These are phyloP conservation scores for Rugonectria rugulosa DNA, from an alignment of 2,329 filamentous ascomycete genomes.

Conservation along the genomic window DNA sequence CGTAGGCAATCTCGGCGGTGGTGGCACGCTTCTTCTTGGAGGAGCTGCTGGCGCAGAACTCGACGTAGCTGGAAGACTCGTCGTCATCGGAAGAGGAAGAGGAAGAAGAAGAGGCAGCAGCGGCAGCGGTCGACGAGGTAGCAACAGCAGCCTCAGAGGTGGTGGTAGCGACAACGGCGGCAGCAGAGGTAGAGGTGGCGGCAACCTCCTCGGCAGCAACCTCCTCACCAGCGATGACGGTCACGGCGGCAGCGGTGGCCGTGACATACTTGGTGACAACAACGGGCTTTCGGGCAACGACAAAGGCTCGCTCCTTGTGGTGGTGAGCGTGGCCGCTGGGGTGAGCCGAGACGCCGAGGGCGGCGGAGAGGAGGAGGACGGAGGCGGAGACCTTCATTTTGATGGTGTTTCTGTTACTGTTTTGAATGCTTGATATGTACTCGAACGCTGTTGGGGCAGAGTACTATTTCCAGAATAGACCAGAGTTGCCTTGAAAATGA, in stretches of 20 bases:
- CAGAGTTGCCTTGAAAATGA: conserved; percentile 36
- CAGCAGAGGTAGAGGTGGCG: too few relatives aligned
- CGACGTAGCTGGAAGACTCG: conserved; percentile 34
- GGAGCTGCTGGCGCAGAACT: conserved; percentile 47
- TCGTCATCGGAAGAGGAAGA: not conserved
- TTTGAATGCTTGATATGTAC: conserved; percentile 16
- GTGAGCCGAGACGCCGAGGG: conserved; percentile 51
- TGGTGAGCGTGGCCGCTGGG: conserved; percentile 49
- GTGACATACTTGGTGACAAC: conserved; percentile 33
- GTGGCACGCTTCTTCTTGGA: conserved; percentile 58
- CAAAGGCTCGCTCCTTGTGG: conserved; percentile 44
- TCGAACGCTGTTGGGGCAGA: too few relatives aligned
- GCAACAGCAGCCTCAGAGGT: conserved; percentile 19
- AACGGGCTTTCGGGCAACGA: conserved; percentile 45
- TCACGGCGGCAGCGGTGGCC: too few relatives aligned
- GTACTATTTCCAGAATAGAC: conserved; percentile 35
- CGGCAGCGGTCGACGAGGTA: conserved; percentile 22
- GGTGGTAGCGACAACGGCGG: too few relatives aligned
- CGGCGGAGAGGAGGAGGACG: conserved; percentile 48
- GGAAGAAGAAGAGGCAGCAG: conserved; percentile 15
- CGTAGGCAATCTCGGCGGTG: conserved; percentile 53
- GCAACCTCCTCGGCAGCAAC: too few relatives aligned
- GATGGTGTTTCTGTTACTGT: conserved; percentile 20
- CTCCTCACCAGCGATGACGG: too few relatives aligned
- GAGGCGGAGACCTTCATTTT: conserved; percentile 53